A percentile compares a stretch with the other conserved stretches of the same genome.
Evolutionary conservation across 2,329 filamentous ascomycete genomes (phyloP).

Genomic region (Amauroascus niger): DNA sequence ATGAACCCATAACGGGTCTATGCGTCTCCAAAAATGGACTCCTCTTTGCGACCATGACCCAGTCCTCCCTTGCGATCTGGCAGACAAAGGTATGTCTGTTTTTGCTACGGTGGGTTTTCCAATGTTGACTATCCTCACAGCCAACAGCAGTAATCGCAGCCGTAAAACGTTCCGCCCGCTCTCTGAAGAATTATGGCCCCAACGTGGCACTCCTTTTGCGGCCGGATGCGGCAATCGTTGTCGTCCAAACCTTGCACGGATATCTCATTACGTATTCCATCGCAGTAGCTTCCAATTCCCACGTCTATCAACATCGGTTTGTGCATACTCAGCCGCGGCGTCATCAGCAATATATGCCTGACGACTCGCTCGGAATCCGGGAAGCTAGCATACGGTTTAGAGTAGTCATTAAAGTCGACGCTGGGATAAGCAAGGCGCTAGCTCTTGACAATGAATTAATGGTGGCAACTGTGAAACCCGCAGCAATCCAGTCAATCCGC

Average conservation of each 20-base stretch:
- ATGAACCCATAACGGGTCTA: constrained; percentile 62
- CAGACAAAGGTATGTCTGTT: constrained; percentile 65
- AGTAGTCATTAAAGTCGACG: constrained; percentile 97
- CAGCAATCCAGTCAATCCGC: constrained; percentile 91
- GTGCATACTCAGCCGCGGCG: constrained; percentile 40
- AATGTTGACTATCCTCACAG: constrained; percentile 41
- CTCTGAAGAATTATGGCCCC: constrained; percentile 70
- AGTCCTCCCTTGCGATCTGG: constrained; percentile 83
- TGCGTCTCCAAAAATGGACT: constrained; percentile 70
- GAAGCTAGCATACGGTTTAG: constrained; percentile 88
- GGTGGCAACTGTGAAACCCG: constrained; percentile 81
- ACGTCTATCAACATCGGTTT: constrained; percentile 78
- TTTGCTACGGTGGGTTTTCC: constrained; percentile 16
- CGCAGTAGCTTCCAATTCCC: constrained; percentile 68
- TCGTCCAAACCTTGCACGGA: constrained; percentile 74
- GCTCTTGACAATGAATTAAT: constrained; percentile 88
- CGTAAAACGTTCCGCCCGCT: constrained; percentile 70
- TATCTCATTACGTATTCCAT: constrained; percentile 93
- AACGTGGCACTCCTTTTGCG: constrained; percentile 78
- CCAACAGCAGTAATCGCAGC: constrained; percentile 81
- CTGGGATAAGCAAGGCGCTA: constrained; percentile 77
- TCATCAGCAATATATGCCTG: constrained; percentile 46
- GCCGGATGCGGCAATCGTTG: constrained; percentile 84
- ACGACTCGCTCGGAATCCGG: constrained; percentile 69
- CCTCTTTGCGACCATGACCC: constrained; percentile 77